A percentile compares a stretch with the other conserved stretches of the same genome.
These are phyloP conservation scores for Paramecium octaurelia DNA, from an alignment of 73 alveolate genomes.

Conservation along the genomic window DNA sequence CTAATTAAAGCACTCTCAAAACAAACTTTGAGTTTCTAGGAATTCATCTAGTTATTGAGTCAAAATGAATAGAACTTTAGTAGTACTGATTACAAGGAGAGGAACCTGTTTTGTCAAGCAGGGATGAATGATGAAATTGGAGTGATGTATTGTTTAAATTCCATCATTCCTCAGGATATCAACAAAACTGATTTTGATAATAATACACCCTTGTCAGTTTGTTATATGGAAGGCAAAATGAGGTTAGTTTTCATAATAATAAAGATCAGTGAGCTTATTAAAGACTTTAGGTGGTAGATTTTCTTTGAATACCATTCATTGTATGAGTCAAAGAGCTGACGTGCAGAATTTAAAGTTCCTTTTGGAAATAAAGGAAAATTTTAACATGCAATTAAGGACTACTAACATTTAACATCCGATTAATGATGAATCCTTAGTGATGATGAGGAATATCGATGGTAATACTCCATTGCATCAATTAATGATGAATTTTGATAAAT, in stretches of 20 bases:
- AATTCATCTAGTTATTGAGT: slow-evolving; percentile 47
- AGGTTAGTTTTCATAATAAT: slow-evolving; percentile 63
- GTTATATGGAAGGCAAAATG: slow-evolving; percentile 65
- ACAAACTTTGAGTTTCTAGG: neutral
- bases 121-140: slow-evolving; percentile 14
- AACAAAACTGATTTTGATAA: slow-evolving; percentile 11
- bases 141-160: neutral
- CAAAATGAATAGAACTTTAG: slow-evolving; percentile 47
- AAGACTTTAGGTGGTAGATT: slow-evolving; percentile 72
- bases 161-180: neutral
- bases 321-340: slow-evolving; percentile 66
- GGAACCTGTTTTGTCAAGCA: slow-evolving; percentile 70
- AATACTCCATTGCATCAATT: slow-evolving; percentile 18
- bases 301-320: slow-evolving; percentile 62
- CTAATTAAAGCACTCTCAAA: slow-evolving; percentile 14
- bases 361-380: neutral
- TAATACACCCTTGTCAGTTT: slow-evolving; percentile 12
- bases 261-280: slow-evolving; percentile 60
- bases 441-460: neutral
- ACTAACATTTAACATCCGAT: neutral
- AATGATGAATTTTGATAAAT: neutral
- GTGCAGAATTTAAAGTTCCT: slow-evolving; percentile 52
- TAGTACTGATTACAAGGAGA: slow-evolving; percentile 63
- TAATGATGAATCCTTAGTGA: neutral
- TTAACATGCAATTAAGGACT: neutral